Conservation (phyloP, 73 alveolate genomes). For the Diophrys sp. region DNA sequence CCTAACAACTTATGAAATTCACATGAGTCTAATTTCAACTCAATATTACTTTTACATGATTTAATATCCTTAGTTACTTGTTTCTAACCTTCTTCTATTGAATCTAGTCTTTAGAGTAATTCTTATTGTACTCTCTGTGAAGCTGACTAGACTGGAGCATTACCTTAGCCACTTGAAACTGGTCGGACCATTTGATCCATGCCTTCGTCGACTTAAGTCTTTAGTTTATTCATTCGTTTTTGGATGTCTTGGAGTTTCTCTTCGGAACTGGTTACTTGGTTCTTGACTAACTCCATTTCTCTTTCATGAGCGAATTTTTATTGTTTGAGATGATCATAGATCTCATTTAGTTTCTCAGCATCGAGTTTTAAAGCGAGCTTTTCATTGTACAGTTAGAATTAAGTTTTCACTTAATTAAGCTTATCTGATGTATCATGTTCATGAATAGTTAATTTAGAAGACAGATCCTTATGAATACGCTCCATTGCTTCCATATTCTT, state of each 20-base stretch:
- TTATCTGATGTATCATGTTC: not conserved
- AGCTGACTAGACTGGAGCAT: too few species aligned
- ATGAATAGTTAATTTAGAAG: too few species aligned
- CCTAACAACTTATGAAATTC: not conserved
- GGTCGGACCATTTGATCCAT: too few species aligned
- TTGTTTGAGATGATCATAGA: not conserved
- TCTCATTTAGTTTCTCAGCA: not conserved
- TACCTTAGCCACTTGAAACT: too few species aligned
- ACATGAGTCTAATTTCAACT: not conserved
- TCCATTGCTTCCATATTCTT: constrained; percentile 29
- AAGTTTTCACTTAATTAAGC: too few species aligned
- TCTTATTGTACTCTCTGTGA: not conserved
- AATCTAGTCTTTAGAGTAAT: too few species aligned
- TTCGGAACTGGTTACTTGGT: not conserved
- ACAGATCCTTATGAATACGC: not conserved
- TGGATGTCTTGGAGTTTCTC: not conserved
- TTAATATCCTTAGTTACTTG: not conserved
- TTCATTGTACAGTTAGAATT: not conserved
- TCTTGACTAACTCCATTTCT: not conserved
- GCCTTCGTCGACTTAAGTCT: too few species aligned
- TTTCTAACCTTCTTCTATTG: not conserved
- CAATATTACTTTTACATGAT: not conserved
- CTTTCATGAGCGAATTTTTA: not conserved
- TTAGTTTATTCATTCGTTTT: too few species aligned
- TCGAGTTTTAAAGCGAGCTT: not conserved